phyloP scores from a whole-genome alignment of 768 basidiomycete species.

The Termitomyces titanicus region DNA sequence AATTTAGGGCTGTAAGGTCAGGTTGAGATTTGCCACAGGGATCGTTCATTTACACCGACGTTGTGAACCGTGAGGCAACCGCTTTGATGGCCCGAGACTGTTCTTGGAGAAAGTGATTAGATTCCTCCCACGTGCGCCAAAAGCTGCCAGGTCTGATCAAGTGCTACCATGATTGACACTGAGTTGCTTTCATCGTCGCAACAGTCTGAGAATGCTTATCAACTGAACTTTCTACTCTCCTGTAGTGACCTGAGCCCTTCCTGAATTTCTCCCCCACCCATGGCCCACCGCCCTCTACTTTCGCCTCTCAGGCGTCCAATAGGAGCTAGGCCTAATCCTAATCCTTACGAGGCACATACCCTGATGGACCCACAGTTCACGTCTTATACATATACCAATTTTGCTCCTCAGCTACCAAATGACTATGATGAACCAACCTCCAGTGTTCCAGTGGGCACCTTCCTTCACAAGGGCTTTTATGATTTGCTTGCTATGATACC shows the following conservation, averaged over 20 bases:
- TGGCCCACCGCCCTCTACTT: constrained; percentile 25
- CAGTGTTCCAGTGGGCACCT: constrained; percentile 61
- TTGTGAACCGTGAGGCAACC: neutral
- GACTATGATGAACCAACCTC: constrained; percentile 40
- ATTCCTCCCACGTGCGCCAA: constrained; percentile 10
- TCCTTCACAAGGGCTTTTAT: constrained; percentile 89
- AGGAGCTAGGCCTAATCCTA: constrained; percentile 25
- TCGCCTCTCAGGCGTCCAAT: constrained; percentile 23
- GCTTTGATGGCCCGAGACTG: too few species aligned
- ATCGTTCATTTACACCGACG: neutral
- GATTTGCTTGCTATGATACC: constrained; percentile 79
- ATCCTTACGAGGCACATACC: constrained; percentile 27
- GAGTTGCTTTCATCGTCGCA: neutral
- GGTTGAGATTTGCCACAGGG: constrained; percentile 9
- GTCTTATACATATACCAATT: constrained; percentile 40
- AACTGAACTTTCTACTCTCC: neutral
- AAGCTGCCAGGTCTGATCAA: constrained; percentile 11
- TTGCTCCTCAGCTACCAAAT: constrained; percentile 32
- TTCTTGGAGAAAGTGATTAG: constrained; percentile 6
- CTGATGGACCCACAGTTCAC: constrained; percentile 33
- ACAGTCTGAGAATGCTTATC: neutral
- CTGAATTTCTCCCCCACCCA: neutral
- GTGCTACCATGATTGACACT: constrained; percentile 2
- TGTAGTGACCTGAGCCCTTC: neutral
- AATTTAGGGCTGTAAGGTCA: constrained; percentile 4